phyloP scores from a whole-genome alignment of 2,329 filamentous ascomycete genomes.

The Calycina herbarum region DNA sequence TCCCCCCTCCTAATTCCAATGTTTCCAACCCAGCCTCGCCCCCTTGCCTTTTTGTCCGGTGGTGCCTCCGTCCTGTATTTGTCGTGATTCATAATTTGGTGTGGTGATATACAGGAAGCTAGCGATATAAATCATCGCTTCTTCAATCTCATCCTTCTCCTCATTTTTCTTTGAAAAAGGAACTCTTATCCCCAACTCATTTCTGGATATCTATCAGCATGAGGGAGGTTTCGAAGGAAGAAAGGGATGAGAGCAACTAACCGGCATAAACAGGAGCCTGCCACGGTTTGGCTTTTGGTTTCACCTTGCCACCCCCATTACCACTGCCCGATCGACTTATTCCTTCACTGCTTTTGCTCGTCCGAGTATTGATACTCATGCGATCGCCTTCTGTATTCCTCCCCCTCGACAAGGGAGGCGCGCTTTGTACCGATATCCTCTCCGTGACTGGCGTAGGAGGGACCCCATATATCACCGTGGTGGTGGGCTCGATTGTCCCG shows the following conservation, averaged over 20 bases:
- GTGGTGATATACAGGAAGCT: neutral
- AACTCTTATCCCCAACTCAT: conserved; percentile 13
- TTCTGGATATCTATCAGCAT: conserved; percentile 10
- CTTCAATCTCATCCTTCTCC: neutral
- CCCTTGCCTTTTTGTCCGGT: neutral
- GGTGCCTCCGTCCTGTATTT: neutral
- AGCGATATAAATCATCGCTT: neutral
- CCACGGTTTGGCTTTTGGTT: conserved; percentile 43
- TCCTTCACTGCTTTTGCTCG: conserved; percentile 36
- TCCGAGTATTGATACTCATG: conserved; percentile 29
- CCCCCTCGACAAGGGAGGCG: conserved; percentile 1
- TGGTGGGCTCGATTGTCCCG: conserved; percentile 22
- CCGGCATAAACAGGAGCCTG: conserved; percentile 44
- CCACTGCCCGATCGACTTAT: conserved; percentile 34
- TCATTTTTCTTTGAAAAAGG: neutral
- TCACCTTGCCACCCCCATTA: conserved; percentile 25
- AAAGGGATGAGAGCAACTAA: conserved; percentile 19
- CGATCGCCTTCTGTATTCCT: conserved; percentile 18
- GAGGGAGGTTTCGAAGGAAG: neutral
- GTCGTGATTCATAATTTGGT: conserved; percentile 6
- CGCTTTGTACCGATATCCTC: conserved; percentile 17
- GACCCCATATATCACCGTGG: conserved; percentile 27
- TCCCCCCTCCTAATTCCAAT: neutral
- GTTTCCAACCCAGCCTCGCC: neutral
- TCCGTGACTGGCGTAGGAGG: conserved; percentile 11